Percentiles rank a stretch among this genome's conserved stretches.
phyloP scores from a whole-genome alignment of 2,329 filamentous ascomycete species.

The Penicillium sp. region DNA sequence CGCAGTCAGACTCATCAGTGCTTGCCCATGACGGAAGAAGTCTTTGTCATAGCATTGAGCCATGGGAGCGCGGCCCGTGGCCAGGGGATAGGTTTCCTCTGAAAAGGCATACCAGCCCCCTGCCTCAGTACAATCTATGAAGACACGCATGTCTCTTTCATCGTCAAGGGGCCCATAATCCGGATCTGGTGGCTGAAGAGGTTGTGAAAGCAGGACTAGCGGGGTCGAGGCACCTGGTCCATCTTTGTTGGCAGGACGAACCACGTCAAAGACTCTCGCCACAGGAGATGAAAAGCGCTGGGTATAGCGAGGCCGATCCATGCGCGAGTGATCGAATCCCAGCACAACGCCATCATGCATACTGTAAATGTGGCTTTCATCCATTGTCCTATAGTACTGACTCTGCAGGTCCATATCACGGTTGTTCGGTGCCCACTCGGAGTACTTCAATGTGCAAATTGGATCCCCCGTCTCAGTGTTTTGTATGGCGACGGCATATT shows the following conservation, averaged over 20 bases:
- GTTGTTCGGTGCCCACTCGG: slow-evolving; percentile 92
- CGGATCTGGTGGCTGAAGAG: slow-evolving; percentile 58
- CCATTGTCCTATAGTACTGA: slow-evolving; percentile 76
- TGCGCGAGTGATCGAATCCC: slow-evolving; percentile 67
- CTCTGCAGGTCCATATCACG: slow-evolving; percentile 81
- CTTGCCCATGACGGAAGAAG: slow-evolving; percentile 41
- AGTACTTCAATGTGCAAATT: slow-evolving; percentile 86
- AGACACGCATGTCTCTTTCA: slow-evolving; percentile 65
- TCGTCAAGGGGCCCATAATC: slow-evolving; percentile 42
- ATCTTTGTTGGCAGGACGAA: slow-evolving; percentile 66
- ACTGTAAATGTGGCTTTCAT: slow-evolving; percentile 85
- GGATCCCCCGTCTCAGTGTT: slow-evolving; percentile 68
- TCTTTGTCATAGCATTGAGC: slow-evolving; percentile 57
- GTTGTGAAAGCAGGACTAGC: slow-evolving; percentile 82
- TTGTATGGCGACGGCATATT: slow-evolving; percentile 86
- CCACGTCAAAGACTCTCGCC: slow-evolving; percentile 84
- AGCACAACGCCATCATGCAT: slow-evolving; percentile 81
- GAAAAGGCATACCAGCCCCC: slow-evolving; percentile 95
- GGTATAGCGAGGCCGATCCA: slow-evolving; percentile 59
- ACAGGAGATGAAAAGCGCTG: slow-evolving; percentile 74
- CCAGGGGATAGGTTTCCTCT: slow-evolving; percentile 77
- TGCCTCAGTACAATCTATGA: slow-evolving; percentile 79
- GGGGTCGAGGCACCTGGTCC: slow-evolving; percentile 61
- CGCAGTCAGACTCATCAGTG: slow-evolving; percentile 37
- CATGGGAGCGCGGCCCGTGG: slow-evolving; percentile 65